Percentiles rank a stretch among this genome's conserved stretches.
These are phyloP conservation scores for Phoma sp. DNA, from an alignment of 2,329 filamentous ascomycete species.

Conservation along the genomic window DNA sequence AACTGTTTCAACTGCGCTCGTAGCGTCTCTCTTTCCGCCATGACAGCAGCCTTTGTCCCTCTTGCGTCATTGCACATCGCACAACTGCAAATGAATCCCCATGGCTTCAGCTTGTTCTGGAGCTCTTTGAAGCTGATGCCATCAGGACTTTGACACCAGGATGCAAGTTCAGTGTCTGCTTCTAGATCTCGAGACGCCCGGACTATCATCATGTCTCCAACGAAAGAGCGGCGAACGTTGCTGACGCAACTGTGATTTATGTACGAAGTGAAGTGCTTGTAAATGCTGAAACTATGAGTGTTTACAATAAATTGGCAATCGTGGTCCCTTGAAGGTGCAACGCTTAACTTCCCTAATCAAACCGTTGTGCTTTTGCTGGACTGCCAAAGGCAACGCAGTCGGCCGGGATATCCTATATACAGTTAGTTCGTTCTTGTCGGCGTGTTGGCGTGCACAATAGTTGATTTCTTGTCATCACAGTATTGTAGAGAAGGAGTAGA, in stretches of 20 bases:
- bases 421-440: slow-evolving; percentile 28
- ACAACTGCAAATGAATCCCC: not conserved
- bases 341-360: slow-evolving; percentile 28
- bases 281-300: too few species aligned
- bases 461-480: too few species aligned
- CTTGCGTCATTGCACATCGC: not conserved
- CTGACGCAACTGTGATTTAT: slow-evolving; percentile 55
- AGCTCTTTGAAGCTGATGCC: not conserved
- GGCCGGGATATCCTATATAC: slow-evolving; percentile 53
- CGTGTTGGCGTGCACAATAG: too few species aligned
- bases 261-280: too few species aligned
- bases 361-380: slow-evolving; percentile 49
- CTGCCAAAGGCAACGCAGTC: slow-evolving; percentile 58
- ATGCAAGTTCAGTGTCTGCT: slow-evolving; percentile 23
- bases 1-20: not conserved
- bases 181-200: slow-evolving; percentile 48
- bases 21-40: not conserved
- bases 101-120: not conserved
- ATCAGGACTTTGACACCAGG: slow-evolving; percentile 18
- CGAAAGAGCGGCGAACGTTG: slow-evolving; percentile 48
- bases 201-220: slow-evolving; percentile 51
- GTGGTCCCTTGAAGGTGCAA: too few species aligned
- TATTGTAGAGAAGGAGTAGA: too few species aligned
- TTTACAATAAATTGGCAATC: too few species aligned
- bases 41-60: not conserved